Evolutionary conservation across 495 filamentous ascomycete genomes (phyloP).

Genomic region (Podospora fimiseda): DNA sequence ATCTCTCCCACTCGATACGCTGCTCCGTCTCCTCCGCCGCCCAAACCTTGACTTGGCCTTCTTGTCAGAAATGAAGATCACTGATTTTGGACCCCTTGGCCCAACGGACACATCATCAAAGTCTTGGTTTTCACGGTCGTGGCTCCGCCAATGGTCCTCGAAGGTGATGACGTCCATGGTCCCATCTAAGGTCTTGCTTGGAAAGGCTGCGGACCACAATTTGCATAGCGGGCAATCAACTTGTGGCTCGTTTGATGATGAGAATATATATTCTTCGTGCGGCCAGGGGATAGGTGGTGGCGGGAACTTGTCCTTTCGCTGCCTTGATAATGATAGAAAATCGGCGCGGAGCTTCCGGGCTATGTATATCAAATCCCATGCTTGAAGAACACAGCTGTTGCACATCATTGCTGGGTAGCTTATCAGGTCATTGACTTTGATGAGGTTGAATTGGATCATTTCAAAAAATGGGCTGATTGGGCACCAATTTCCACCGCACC

Average conservation of each 20-base stretch:
- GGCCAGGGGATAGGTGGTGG: background rate
- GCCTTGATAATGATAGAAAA: background rate
- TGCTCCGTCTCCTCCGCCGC: background rate
- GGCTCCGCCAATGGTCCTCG: background rate
- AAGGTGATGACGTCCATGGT: background rate
- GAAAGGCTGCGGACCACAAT: background rate
- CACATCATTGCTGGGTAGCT: background rate
- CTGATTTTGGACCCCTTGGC: background rate
- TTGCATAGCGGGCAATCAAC: background rate
- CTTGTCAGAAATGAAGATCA: background rate
- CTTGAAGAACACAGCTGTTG: background rate
- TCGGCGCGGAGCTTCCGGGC: background rate
- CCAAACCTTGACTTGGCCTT: background rate
- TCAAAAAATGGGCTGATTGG: too few species aligned
- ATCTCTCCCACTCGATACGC: background rate
- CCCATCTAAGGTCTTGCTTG: background rate
- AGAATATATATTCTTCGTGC: background rate
- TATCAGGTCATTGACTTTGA: too few species aligned
- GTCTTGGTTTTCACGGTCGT: background rate
- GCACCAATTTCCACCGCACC: too few species aligned
- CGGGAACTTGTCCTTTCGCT: background rate
- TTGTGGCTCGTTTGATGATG: background rate
- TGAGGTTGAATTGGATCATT: too few species aligned
- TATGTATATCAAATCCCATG: background rate
- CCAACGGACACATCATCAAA: background rate